These are phyloP conservation scores for Suhomyces bribrorum DNA, from an alignment of 1,139 yeast species.

Conservation along the genomic window DNA sequence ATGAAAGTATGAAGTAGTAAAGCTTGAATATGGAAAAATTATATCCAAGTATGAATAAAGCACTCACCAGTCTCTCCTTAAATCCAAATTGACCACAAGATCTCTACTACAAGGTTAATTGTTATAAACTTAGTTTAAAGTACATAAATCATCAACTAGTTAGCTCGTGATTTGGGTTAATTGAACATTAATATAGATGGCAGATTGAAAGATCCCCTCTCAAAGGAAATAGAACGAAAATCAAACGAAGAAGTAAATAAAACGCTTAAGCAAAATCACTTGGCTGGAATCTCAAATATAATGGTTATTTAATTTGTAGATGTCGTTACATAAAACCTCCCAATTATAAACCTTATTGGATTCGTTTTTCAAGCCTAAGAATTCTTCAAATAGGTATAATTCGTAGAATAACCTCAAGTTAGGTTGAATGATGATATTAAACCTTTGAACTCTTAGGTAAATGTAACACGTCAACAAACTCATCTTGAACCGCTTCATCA, in stretches of 20 bases:
- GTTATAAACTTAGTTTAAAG: too few relatives aligned
- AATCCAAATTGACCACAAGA: too few relatives aligned
- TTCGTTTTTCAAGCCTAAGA: conserved; percentile 23
- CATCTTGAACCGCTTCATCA: conserved; percentile 70
- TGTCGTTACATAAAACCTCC: conserved; percentile 40
- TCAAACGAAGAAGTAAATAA: conserved; percentile 4
- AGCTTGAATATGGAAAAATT: too few relatives aligned
- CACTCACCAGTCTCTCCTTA: too few relatives aligned
- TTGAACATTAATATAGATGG: neutral
- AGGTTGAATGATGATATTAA: conserved; percentile 90
- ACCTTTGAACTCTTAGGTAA: conserved; percentile 77
- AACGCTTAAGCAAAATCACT: neutral
- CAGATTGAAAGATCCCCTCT: neutral
- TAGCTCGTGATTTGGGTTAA: neutral
- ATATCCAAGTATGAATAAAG: too few relatives aligned
- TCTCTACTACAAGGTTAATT: too few relatives aligned
- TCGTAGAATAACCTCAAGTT: conserved; percentile 85
- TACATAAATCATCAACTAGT: too few relatives aligned
- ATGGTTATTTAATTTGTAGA: conserved; percentile 35
- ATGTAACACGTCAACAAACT: conserved; percentile 74
- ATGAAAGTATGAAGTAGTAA: too few relatives aligned
- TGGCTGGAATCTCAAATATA: conserved; percentile 21
- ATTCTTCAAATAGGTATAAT: conserved; percentile 75
- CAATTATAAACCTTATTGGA: conserved; percentile 25
- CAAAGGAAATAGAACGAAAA: conserved; percentile 1